Percentiles rank a stretch among this genome's conserved stretches.
Conservation (phyloP, 2,329 filamentous ascomycete genomes). For the Dothideomycetes sp. region DNA sequence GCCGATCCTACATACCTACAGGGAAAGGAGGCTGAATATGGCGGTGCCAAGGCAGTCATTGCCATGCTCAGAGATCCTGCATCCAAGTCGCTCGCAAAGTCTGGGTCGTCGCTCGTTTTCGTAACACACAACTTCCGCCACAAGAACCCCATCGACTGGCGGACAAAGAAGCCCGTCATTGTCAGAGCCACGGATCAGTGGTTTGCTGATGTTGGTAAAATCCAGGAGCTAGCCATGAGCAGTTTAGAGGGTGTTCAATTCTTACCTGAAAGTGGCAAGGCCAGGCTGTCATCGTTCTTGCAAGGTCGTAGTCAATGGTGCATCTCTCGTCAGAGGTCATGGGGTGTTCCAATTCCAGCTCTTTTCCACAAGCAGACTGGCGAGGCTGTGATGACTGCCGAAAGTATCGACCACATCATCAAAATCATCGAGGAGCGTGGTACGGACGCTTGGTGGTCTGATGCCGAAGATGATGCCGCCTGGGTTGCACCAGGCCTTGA, state of each 20-base stretch:
- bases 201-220: conserved; percentile 84
- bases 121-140: conserved; percentile 63
- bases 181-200: conserved; percentile 90
- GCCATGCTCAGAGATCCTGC: conserved; percentile 46
- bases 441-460: conserved; percentile 92
- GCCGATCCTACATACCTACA: conserved; percentile 54
- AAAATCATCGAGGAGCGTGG: conserved; percentile 63
- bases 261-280: conserved; percentile 62
- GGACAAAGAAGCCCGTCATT: conserved; percentile 86
- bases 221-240: conserved; percentile 62
- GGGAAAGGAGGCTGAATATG: conserved; percentile 60
- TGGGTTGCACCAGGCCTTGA: conserved; percentile 63
- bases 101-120: conserved; percentile 41
- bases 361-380: conserved; percentile 56
- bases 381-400: conserved; percentile 64
- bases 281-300: conserved; percentile 74
- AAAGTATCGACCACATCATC: conserved; percentile 78
- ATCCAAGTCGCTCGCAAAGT: conserved; percentile 11
- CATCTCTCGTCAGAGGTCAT: conserved; percentile 88
- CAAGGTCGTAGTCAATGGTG: conserved; percentile 91
- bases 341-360: conserved; percentile 93
- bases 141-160: conserved; percentile 98
- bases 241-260: conserved; percentile 66
- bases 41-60: conserved; percentile 60
- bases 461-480: conserved; percentile 58